Percentiles rank a stretch among this genome's conserved stretches.
Conservation (phyloP, 345 rosid species). For the Orychophragmus violaceus region DNA sequence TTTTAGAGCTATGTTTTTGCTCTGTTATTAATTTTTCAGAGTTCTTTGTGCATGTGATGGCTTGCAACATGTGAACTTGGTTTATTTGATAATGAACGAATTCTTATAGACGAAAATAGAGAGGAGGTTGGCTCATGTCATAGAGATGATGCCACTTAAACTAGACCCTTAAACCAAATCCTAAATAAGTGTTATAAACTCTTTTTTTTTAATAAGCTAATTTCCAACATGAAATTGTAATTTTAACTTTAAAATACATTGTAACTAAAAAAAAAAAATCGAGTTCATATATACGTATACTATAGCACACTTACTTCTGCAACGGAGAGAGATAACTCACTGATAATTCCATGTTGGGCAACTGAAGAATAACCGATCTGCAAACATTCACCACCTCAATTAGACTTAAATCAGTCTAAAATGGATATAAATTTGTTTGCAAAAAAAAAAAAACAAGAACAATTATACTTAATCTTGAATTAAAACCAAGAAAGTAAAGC, state of each 20-base stretch:
- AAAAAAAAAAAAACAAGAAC: too few species aligned
- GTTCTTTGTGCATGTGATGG: too few species aligned
- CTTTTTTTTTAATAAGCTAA: not conserved
- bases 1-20: too few species aligned
- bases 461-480: too few species aligned
- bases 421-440: not conserved
- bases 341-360: constrained; percentile 34
- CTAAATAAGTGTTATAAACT: not conserved
- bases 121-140: too few species aligned
- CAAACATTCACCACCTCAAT: not conserved
- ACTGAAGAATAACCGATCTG: constrained; percentile 41
- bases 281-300: not conserved
- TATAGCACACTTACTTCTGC: constrained; percentile 23
- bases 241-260: not conserved
- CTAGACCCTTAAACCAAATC: not conserved
- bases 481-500: not conserved
- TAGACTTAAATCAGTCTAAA: not conserved
- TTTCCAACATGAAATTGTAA: not conserved
- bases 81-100: too few species aligned
- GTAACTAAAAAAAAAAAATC: not conserved
- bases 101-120: too few species aligned
- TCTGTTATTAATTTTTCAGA: too few species aligned
- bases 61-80: too few species aligned
- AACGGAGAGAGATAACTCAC: constrained; percentile 33
- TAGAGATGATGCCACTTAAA: too few species aligned